Evolutionary conservation across 805 yeast species (phyloP).

Genomic region (Pichia nanzhaoensis): DNA sequence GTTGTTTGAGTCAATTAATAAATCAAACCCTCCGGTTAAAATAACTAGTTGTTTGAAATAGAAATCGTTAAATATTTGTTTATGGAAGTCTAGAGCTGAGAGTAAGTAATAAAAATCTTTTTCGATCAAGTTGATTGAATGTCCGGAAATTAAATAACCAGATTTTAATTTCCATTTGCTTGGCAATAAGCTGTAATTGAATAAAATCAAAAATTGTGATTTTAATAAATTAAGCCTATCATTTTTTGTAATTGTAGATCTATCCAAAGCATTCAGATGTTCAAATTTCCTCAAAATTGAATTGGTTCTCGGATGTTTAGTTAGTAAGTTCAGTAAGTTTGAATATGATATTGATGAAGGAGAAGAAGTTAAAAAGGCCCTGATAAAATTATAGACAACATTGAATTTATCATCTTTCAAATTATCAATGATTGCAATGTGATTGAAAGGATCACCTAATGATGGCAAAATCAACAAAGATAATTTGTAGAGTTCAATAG

Average conservation of each 20-base stretch:
- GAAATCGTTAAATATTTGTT: slow-evolving; percentile 30
- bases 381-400: slow-evolving; percentile 46
- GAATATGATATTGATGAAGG: slow-evolving; percentile 41
- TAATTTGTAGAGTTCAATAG: slow-evolving; percentile 41
- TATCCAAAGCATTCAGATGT: slow-evolving; percentile 20
- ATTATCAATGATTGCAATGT: slow-evolving; percentile 50
- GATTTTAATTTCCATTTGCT: slow-evolving; percentile 30
- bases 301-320: slow-evolving; percentile 30
- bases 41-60: slow-evolving; percentile 33
- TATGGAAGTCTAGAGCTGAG: slow-evolving; percentile 26
- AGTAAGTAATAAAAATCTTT: slow-evolving; percentile 26
- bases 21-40: slow-evolving; percentile 34
- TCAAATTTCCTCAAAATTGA: slow-evolving; percentile 25
- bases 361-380: slow-evolving; percentile 50
- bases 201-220: slow-evolving; percentile 26
- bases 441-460: slow-evolving; percentile 59
- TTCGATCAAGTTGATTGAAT: slow-evolving; percentile 26
- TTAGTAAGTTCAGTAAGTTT: slow-evolving; percentile 36
- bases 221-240: slow-evolving; percentile 29
- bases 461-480: slow-evolving; percentile 59
- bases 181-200: slow-evolving; percentile 37
- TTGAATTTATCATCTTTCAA: slow-evolving; percentile 40
- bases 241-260: slow-evolving; percentile 28
- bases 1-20: slow-evolving; percentile 23
- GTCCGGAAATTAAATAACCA: slow-evolving; percentile 27